Percentiles rank a stretch among this genome's conserved stretches.
phyloP scores from a whole-genome alignment of 2,329 filamentous ascomycete species.

The Aureobasidium sp. region DNA sequence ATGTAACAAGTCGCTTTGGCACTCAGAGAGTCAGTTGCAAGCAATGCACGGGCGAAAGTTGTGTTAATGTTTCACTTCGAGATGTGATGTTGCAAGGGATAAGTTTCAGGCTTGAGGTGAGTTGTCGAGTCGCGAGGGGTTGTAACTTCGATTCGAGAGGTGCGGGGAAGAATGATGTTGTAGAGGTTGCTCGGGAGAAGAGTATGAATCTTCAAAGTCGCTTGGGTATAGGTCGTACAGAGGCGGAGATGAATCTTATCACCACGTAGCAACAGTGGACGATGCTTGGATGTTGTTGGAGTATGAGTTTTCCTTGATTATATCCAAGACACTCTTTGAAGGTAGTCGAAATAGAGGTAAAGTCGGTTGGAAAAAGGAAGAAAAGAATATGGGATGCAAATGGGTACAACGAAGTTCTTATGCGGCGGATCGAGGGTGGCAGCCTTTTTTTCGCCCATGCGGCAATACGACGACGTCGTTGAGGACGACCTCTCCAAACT shows the following conservation, averaged over 20 bases:
- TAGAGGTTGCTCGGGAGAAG: conserved; percentile 1
- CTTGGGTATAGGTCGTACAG: conserved; percentile 7
- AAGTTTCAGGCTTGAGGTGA: background rate
- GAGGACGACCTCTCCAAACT: background rate
- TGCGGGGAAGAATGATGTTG: background rate
- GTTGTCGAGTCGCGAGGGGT: background rate
- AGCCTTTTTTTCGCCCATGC: background rate
- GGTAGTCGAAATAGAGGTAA: background rate
- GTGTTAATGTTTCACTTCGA: conserved; percentile 5
- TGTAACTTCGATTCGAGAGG: background rate
- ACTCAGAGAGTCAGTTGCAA: background rate
- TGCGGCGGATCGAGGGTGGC: background rate
- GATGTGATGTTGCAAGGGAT: conserved; percentile 13
- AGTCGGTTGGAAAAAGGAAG: background rate
- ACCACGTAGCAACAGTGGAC: conserved; percentile 3
- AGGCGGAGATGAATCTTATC: background rate
- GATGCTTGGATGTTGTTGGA: conserved; percentile 5
- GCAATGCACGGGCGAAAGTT: conserved; percentile 8
- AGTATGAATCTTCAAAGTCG: background rate
- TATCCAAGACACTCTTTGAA: background rate
- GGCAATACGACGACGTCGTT: background rate
- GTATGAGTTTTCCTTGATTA: background rate
- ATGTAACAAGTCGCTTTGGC: conserved; percentile 1
- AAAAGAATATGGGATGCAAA: background rate
- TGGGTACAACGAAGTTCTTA: background rate